Base-by-base conservation (phyloP, 257 asterid species). In the Rauvolfia tetraphylla region DNA sequence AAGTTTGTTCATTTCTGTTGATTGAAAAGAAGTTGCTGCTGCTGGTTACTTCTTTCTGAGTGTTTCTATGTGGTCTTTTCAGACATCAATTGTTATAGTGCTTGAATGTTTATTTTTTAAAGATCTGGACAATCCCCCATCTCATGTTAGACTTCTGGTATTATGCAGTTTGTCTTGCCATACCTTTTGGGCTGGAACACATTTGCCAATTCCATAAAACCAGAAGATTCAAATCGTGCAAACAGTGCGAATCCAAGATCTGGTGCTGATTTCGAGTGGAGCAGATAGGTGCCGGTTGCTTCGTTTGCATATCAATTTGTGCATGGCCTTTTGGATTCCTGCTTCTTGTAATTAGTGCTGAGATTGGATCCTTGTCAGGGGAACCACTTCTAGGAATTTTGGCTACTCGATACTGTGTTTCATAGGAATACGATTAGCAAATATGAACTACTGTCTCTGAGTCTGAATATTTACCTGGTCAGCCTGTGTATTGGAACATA, bases 121-220 rank as follows among this genome's bases (percentile, higher is more conserved):
- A n/a, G 25, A 38, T 72, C 39, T 25, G 41, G 27, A 61, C 17
- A 31, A 61, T 78, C 71, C 42, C 42, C 56, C 57, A 38, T 69
- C 83, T 79, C 63, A 68, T 71, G 53, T 68, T 63, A 75, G 72
- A 12, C 58, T 73, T 68, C 33, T 79, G 71, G 59, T 72, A 72
- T 31, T 73, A 46, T 81, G 91, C 96, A 95, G 99, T 95, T 84
- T 78, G 75, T 95, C 69, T 44, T 95, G 74, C 98, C 98, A 31
- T 88, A 88, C 90, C 91, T 95, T 53, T 46, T 95, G 76, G 98
- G 98, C 34, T 95, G 98, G 98, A 88, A 92, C 79, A 87, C 97
- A 75, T 90, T 90, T 62, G 95, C 87, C 46, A 89, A 81, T 82
- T 85, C 97, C 76, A 80, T 90, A 61, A 89, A 72, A 83, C 93